Evolutionary conservation across 192 early-diverging fungal genomes (phyloP).

Genomic region (Diversispora eburnea): DNA sequence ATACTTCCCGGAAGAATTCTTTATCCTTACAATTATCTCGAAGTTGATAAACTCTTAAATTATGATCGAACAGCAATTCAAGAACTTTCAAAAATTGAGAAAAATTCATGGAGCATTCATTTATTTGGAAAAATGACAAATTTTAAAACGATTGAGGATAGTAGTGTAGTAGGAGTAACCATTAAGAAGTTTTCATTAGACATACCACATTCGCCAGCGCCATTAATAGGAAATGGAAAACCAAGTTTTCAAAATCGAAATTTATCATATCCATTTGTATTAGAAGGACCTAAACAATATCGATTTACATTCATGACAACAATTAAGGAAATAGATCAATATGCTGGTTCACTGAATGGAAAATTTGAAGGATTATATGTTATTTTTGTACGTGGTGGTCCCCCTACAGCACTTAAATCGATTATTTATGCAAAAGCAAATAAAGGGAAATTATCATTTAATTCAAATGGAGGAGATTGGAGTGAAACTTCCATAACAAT

Average conservation of each 20-base stretch:
- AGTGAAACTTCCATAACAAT: conserved; percentile 27
- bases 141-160: conserved; percentile 40
- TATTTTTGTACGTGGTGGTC: conserved; percentile 47
- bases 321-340: neutral
- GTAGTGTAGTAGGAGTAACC: conserved; percentile 45
- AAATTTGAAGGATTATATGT: conserved; percentile 47
- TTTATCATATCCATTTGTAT: conserved; percentile 6
- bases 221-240: conserved; percentile 19
- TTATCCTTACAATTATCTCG: conserved; percentile 50
- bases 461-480: conserved; percentile 25
- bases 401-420: conserved; percentile 21
- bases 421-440: conserved; percentile 24
- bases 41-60: conserved; percentile 40
- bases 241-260: conserved; percentile 28
- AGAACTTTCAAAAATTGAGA: conserved; percentile 38
- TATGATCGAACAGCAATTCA: conserved; percentile 37
- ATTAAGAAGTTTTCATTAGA: conserved; percentile 50
- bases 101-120: conserved; percentile 46
- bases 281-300: conserved; percentile 20
- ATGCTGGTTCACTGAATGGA: conserved; percentile 15
- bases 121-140: conserved; percentile 60
- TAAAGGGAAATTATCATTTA: conserved; percentile 29
- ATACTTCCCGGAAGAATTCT: conserved; percentile 47
- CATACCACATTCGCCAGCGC: conserved; percentile 34
- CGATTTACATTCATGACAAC: neutral